phyloP scores from a whole-genome alignment of 306 rosid genomes.

The Lotus japonicus region DNA sequence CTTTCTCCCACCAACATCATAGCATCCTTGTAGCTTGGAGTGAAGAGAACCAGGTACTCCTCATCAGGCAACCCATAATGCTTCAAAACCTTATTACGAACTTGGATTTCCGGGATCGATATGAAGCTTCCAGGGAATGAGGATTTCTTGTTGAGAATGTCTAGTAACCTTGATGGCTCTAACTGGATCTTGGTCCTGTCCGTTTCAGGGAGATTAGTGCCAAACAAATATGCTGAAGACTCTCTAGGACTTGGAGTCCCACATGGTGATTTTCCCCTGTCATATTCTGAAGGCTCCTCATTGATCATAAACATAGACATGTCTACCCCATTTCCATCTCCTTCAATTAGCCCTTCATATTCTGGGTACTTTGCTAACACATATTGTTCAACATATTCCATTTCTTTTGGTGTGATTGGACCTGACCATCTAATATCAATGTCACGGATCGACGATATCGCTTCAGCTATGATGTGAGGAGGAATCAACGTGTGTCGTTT shows the following conservation, averaged over 20 bases:
- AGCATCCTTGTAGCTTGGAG: conserved; percentile 58
- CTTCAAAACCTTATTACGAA: conserved; percentile 57
- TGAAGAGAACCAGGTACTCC: conserved; percentile 71
- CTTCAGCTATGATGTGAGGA: conserved; percentile 71
- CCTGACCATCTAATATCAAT: conserved; percentile 89
- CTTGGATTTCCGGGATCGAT: conserved; percentile 76
- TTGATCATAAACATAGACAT: conserved; percentile 51
- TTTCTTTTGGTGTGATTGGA: conserved; percentile 82
- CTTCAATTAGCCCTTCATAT: conserved; percentile 50
- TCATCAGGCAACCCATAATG: conserved; percentile 72
- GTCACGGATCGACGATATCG: conserved; percentile 59
- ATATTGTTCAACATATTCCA: conserved; percentile 71
- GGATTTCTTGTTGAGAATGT: conserved; percentile 66
- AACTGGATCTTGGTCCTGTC: conserved; percentile 51
- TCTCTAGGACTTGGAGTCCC: conserved; percentile 46
- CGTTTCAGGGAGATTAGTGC: conserved; percentile 61
- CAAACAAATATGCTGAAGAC: conserved; percentile 41
- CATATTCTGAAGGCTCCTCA: conserved; percentile 53
- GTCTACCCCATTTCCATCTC: conserved; percentile 52
- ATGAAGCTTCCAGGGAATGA: conserved; percentile 73
- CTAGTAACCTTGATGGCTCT: conserved; percentile 76
- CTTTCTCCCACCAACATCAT: conserved; percentile 79
- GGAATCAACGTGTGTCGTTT: conserved; percentile 54
- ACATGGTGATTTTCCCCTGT: conserved; percentile 54
- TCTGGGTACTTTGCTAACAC: conserved; percentile 82